Conservation (phyloP, 1,284 basidiomycete genomes). For the Nidula niveotomentosa region DNA sequence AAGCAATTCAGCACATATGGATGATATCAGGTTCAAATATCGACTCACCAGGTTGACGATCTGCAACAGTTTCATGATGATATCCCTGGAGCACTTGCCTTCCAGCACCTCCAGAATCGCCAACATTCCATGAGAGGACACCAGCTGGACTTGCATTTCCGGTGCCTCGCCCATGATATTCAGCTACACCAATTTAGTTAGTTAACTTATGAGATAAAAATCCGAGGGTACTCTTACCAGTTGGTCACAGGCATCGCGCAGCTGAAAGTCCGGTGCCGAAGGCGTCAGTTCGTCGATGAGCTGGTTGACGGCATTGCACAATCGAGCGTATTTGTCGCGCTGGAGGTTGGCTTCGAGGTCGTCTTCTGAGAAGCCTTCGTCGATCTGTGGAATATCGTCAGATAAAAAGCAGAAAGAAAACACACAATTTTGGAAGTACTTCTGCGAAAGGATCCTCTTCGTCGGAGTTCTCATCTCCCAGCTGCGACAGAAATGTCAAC, state of each 20-base stretch:
- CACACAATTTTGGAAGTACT: slow-evolving; percentile 22
- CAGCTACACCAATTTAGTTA: slow-evolving; percentile 46
- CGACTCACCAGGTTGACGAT: slow-evolving; percentile 83
- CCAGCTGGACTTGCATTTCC: slow-evolving; percentile 89
- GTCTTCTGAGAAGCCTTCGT: slow-evolving; percentile 87
- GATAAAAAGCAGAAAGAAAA: slow-evolving; percentile 4
- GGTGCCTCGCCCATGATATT: slow-evolving; percentile 78
- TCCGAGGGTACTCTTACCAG: slow-evolving; percentile 53
- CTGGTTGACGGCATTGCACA: slow-evolving; percentile 79
- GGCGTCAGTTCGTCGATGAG: slow-evolving; percentile 87
- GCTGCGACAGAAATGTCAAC: slow-evolving; percentile 21
- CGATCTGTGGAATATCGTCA: slow-evolving; percentile 53
- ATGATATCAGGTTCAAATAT: not conserved
- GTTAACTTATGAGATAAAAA: not conserved
- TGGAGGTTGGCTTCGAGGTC: slow-evolving; percentile 88
- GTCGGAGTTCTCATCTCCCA: slow-evolving; percentile 79
- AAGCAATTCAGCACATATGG: not conserved
- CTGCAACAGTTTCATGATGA: slow-evolving; percentile 81
- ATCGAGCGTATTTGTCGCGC: slow-evolving; percentile 87
- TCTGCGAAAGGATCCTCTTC: slow-evolving; percentile 93
- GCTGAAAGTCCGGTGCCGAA: slow-evolving; percentile 74
- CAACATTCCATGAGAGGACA: slow-evolving; percentile 92
- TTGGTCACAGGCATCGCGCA: slow-evolving; percentile 86
- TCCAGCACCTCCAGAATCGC: slow-evolving; percentile 94
- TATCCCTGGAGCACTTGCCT: slow-evolving; percentile 78